Conservation (phyloP, 106 monocot genomes). For the Hemerocallis citrina region DNA sequence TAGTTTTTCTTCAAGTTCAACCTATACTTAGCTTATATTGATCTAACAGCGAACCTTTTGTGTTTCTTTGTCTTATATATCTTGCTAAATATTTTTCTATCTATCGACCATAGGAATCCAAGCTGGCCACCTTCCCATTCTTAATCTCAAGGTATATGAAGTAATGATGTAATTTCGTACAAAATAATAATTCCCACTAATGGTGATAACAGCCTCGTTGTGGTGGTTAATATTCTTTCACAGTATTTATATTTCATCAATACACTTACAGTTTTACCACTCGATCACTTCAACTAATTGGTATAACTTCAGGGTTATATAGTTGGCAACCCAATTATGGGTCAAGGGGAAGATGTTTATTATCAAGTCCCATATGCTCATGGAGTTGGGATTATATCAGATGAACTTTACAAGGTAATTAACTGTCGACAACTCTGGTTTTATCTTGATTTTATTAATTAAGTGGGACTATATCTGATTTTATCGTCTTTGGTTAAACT, state of each 20-base stretch:
- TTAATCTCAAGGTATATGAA: constrained; percentile 37
- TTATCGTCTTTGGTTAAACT: too few species aligned
- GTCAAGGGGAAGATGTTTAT: constrained; percentile 1
- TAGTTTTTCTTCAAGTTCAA: neutral
- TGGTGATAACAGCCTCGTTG: neutral
- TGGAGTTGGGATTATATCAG: constrained; percentile 27
- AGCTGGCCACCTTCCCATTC: constrained; percentile 7
- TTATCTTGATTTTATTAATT: too few species aligned
- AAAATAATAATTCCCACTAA: neutral
- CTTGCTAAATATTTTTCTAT: neutral
- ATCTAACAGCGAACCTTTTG: neutral
- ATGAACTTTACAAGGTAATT: constrained; percentile 20
- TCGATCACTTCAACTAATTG: too few species aligned
- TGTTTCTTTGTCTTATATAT: too few species aligned
- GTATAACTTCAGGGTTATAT: constrained; percentile 35
- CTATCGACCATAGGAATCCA: constrained; percentile 17
- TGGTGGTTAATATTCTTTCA: too few species aligned
- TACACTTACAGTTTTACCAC: too few species aligned
- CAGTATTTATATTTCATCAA: too few species aligned
- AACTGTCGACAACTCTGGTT: too few species aligned
- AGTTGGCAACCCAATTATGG: constrained; percentile 29
- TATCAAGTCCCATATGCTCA: constrained; percentile 20
- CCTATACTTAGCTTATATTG: too few species aligned
- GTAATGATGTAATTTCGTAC: too few species aligned
- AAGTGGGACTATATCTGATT: too few species aligned